phyloP scores from a whole-genome alignment of 1,284 basidiomycete genomes.

The Austroboletus novae-zelandiae region DNA sequence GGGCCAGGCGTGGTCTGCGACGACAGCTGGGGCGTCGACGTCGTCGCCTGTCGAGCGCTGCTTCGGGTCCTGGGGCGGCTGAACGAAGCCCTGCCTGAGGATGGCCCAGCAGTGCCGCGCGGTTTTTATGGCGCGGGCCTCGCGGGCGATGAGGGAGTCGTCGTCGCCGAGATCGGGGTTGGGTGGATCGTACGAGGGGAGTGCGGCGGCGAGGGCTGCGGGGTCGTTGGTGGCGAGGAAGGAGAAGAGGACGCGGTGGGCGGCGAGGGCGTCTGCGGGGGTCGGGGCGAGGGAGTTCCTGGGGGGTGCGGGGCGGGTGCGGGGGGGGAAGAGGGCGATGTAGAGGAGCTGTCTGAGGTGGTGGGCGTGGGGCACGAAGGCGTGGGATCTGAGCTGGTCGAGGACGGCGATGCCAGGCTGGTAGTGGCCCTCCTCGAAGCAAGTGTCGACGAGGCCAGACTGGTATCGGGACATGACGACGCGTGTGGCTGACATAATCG shows the following conservation, averaged over 20 bases:
- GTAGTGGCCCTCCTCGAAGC: conserved; percentile 72
- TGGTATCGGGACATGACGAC: conserved; percentile 48
- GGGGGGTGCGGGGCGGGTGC: conserved; percentile 29
- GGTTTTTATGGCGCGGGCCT: conserved; percentile 49
- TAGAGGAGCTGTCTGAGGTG: conserved; percentile 68
- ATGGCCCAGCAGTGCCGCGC: conserved; percentile 63
- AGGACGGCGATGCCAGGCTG: conserved; percentile 59
- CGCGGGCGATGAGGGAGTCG: conserved; percentile 56
- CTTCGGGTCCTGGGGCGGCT: conserved; percentile 31
- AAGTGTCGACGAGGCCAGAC: conserved; percentile 59
- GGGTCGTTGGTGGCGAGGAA: conserved; percentile 58
- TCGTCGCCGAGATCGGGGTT: conserved; percentile 32
- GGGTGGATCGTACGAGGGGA: conserved; percentile 35
- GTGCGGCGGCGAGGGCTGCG: conserved; percentile 46
- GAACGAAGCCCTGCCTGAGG: conserved; percentile 52
- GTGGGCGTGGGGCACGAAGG: conserved; percentile 53
- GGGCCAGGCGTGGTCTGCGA: conserved; percentile 63
- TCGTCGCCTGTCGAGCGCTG: conserved; percentile 24
- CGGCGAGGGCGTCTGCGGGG: conserved; percentile 44
- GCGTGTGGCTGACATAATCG: too few relatives aligned
- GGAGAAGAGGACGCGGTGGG: conserved; percentile 54
- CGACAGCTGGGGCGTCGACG: conserved; percentile 33
- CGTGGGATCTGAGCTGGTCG: conserved; percentile 55
- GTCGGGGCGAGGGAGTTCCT: conserved; percentile 44
- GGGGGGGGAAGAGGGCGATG: conserved; percentile 62